phyloP scores from a whole-genome alignment of 768 basidiomycete species.

The Dendrothele bispora region DNA sequence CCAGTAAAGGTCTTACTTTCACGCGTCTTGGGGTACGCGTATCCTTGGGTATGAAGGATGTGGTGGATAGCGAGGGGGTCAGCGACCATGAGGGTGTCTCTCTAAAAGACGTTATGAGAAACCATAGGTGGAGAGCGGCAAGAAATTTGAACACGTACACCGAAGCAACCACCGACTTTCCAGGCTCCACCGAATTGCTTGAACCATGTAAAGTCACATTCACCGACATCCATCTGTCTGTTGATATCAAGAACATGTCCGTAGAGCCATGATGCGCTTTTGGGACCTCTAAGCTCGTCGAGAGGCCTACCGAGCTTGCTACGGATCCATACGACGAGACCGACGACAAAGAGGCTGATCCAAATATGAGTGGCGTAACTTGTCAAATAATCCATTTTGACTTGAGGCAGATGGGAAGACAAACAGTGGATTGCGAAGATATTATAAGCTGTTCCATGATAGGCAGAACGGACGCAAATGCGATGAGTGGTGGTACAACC shows the following conservation, averaged over 20 bases:
- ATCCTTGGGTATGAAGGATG: constrained; percentile 24
- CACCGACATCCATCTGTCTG: constrained; percentile 23
- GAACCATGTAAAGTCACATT: constrained; percentile 22
- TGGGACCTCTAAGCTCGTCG: background rate
- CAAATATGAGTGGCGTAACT: too few species aligned
- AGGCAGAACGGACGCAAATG: too few species aligned
- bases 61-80: constrained; percentile 28
- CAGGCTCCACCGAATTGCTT: constrained; percentile 23
- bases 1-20: constrained; percentile 19
- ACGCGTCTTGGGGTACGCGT: constrained; percentile 21
- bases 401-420: too few species aligned
- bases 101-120: constrained; percentile 1
- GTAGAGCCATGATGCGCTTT: constrained; percentile 1
- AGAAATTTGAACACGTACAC: constrained; percentile 4
- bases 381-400: too few species aligned
- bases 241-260: constrained; percentile 20
- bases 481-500: too few species aligned
- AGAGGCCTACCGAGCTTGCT: background rate
- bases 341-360: background rate
- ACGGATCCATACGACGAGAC: background rate
- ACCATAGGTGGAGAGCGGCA: background rate
- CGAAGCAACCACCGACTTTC: constrained; percentile 13
- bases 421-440: too few species aligned
- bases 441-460: too few species aligned
- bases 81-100: constrained; percentile 25